Evolutionary conservation across 1,284 basidiomycete genomes (phyloP), one percentile per base, ranked within the genome.

Genomic region (Sanghuangporus baumii): DNA sequence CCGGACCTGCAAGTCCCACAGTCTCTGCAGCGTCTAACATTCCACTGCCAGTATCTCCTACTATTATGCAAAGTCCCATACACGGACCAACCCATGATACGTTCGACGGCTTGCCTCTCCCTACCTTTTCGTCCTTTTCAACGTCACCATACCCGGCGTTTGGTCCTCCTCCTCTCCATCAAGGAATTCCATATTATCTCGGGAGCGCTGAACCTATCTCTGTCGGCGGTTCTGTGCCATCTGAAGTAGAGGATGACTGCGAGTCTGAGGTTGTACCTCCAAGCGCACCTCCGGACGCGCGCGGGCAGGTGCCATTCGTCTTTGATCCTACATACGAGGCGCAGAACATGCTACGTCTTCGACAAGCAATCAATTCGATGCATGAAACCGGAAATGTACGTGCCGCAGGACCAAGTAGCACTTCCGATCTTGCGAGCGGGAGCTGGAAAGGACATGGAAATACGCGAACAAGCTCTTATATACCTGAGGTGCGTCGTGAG

Each of bases 271-370:
- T 64, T 6, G 62, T 64, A 14, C 62, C 58, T 12, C 58, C 62
- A 16, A 64, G 62, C 52, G 62, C 62, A 6, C 62, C 62, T 23
- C 58, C 48, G 4, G 62, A 64, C 46, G 51, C 54, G 8, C 58
- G 58, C 41, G 62, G 62, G 9, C 58, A 64, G 43, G 62, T 60
- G 14, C 63, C 63, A 12, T 65, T 65, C 57, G 51, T 65, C n/a
- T 61, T 65, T 34, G 63, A 65, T 41, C 47, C 46, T 3, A 60
- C 41, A 20, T 59, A 59, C 34, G 63, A 65, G 50, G 56, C 55
- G 34, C 59, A 58, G 20, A 61, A 51, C 36, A 55, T 50, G 9
- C 46, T 59, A 20, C 58, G 60, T 8, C 50, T 65, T n/a, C 59
- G 48, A 11, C 55, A 46, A 8, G 63, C 63, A 9, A 61, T 65